Base-by-base conservation (phyloP, 257 asterid genomes). In the Primulina huaijiensis region DNA sequence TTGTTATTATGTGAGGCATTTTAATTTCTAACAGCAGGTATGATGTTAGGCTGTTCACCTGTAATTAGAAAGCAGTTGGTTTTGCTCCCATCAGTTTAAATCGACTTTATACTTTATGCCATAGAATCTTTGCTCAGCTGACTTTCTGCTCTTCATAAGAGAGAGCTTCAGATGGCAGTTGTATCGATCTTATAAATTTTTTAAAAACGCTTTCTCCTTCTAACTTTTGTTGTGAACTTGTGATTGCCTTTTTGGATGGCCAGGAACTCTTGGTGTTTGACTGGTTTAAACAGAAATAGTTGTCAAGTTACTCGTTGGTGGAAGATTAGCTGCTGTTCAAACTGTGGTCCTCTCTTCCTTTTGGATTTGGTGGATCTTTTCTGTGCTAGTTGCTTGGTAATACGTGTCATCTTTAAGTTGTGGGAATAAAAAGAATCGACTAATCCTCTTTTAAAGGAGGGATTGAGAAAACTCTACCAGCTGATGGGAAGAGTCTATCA, bases 201-300 rank as follows among this genome's bases (percentile, higher is more conserved):
- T 31, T 7, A 37, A 31, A 8, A 27, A 37, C 27, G 50, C 23
- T 60, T 56, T 67, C 37, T 43, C 64, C 74, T 52, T 33, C 40
- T 11, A 62, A 52, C 58, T 37, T 35, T 14, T 5, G 46, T 16
- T 62, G 23, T 55, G 7, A 29, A 40, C n/a, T 56, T 38, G 50
- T 65, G 46, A 4, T 70, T 64, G n/a, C 25, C 55, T 30, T 52
- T 16, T 76, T 43, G 55, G 52, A 6, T 2, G 34, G 56, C 60
- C 74, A 8, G 20, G n/a, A 37, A 56, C 21, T 37, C 61, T 65
- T 23, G 52, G 23, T 67, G 74, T 50, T 62, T 20, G 21, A 40
- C 63, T 5, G 34, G 34, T 31, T 1, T 2, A 31, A 31, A 46
- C 61, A 23, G 38, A 34, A 29, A 65, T 46, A 35, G 5, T 60